These are phyloP conservation scores for Clonostachys byssicola DNA, from an alignment of 2,329 filamentous ascomycete species.

Conservation along the genomic window DNA sequence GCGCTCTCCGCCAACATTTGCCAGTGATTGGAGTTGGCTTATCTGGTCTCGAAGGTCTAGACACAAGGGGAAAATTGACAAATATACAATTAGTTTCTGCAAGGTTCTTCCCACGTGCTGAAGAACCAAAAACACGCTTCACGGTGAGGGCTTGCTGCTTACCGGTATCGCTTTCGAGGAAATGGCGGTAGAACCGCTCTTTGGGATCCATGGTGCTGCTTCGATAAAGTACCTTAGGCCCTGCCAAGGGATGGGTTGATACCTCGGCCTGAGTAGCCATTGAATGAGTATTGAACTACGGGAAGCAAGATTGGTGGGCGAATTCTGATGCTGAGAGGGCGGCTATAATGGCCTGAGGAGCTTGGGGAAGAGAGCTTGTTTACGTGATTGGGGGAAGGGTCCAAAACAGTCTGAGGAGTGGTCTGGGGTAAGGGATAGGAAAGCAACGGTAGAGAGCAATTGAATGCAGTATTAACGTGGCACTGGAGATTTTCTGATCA, in stretches of 20 bases:
- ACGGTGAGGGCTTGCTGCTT: slow-evolving; percentile 15
- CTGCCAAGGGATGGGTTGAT: slow-evolving; percentile 1
- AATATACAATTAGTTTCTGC: slow-evolving; percentile 2
- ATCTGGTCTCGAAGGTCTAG: slow-evolving; percentile 76
- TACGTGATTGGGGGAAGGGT: too few species aligned
- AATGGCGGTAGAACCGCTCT: slow-evolving; percentile 80
- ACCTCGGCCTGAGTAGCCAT: slow-evolving; percentile 14
- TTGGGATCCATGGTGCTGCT: slow-evolving; percentile 42
- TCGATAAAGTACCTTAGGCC: slow-evolving; percentile 10
- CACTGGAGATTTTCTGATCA: too few species aligned
- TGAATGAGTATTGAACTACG: not conserved
- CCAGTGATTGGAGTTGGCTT: slow-evolving; percentile 57
- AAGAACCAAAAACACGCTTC: not conserved
- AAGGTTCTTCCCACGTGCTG: not conserved
- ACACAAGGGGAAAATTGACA: too few species aligned
- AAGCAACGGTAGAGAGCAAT: too few species aligned
- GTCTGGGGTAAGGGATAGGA: too few species aligned
- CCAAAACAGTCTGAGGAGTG: too few species aligned
- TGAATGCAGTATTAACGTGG: too few species aligned
- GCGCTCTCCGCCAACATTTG: slow-evolving; percentile 65
- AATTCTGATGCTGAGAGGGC: not conserved
- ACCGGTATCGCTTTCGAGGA: slow-evolving; percentile 73
- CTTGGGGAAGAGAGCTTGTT: too few species aligned
- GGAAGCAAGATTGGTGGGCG: not conserved
- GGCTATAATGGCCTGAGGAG: too few species aligned